phyloP scores from a whole-genome alignment of 2,329 filamentous ascomycete species.

The Xylariomycetidae sp. region DNA sequence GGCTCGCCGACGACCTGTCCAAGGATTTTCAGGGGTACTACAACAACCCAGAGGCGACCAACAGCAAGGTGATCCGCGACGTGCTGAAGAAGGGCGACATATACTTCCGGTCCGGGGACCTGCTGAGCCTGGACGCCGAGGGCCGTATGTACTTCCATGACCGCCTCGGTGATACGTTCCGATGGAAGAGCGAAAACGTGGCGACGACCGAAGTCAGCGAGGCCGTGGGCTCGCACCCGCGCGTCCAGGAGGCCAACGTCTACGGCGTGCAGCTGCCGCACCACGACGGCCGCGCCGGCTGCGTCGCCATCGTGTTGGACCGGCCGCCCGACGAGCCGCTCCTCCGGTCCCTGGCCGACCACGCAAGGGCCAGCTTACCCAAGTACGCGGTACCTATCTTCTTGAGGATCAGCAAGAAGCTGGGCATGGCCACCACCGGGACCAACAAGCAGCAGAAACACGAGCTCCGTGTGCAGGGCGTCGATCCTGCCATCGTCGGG shows the following conservation, averaged over 20 bases:
- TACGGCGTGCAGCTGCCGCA: conserved; percentile 77
- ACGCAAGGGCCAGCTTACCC: conserved; percentile 57
- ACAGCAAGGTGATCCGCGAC: conserved; percentile 68
- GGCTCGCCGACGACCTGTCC: conserved; percentile 61
- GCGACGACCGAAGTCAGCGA: conserved; percentile 80
- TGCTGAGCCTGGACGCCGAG: conserved; percentile 65
- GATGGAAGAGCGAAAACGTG: conserved; percentile 81
- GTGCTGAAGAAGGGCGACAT: conserved; percentile 73
- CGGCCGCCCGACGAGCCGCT: conserved; percentile 36
- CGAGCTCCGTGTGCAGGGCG: conserved; percentile 64
- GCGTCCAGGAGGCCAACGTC: conserved; percentile 74
- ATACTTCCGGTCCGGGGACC: conserved; percentile 82
- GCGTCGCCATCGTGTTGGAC: conserved; percentile 64
- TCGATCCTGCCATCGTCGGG: conserved; percentile 56
- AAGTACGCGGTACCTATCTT: conserved; percentile 76
- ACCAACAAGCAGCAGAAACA: conserved; percentile 90
- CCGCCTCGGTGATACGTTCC: conserved; percentile 72
- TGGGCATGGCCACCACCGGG: conserved; percentile 63
- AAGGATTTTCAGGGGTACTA: conserved; percentile 78
- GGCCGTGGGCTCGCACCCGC: conserved; percentile 61
- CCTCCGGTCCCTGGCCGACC: conserved; percentile 56
- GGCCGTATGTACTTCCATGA: conserved; percentile 78
- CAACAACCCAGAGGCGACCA: conserved; percentile 65
- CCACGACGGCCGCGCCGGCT: conserved; percentile 81
- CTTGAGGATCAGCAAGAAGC: conserved; percentile 58